phyloP scores from a whole-genome alignment of 768 basidiomycete genomes.

The Tricholoma sp. region DNA sequence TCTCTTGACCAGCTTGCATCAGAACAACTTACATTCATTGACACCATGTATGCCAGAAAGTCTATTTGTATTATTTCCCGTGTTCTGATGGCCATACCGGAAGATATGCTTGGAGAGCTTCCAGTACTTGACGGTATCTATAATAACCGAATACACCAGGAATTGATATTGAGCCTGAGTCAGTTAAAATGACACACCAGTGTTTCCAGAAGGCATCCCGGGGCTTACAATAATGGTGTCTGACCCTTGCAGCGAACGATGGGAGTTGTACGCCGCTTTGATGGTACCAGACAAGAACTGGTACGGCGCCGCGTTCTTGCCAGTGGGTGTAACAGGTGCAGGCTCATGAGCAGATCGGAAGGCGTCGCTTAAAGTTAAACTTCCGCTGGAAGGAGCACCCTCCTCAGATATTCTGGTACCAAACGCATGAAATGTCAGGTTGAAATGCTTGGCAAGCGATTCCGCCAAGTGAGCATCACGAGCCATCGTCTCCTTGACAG shows the following conservation, averaged over 20 bases:
- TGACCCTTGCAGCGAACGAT: slow-evolving; percentile 29
- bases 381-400: slow-evolving; percentile 35
- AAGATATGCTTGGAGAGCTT: slow-evolving; percentile 57
- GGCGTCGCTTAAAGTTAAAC: slow-evolving; percentile 46
- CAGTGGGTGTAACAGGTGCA: slow-evolving; percentile 57
- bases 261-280: slow-evolving; percentile 52
- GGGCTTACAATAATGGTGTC: slow-evolving; percentile 43
- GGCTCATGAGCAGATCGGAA: slow-evolving; percentile 53
- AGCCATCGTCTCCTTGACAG: slow-evolving; percentile 38
- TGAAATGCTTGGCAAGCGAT: slow-evolving; percentile 44
- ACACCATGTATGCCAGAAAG: slow-evolving; percentile 59
- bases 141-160: slow-evolving; percentile 7
- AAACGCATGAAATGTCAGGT: slow-evolving; percentile 57
- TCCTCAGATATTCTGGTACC: slow-evolving; percentile 34
- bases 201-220: slow-evolving; percentile 57
- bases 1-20: not conserved
- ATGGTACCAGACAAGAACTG: slow-evolving; percentile 58
- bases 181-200: slow-evolving; percentile 31
- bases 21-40: slow-evolving; percentile 51
- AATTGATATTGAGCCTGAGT: not conserved
- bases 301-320: slow-evolving; percentile 39
- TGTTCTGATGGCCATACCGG: slow-evolving; percentile 52
- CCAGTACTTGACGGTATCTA: slow-evolving; percentile 61
- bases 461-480: slow-evolving; percentile 43
- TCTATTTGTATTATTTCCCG: slow-evolving; percentile 25